phyloP scores from a whole-genome alignment of 805 yeast species.

The Schwanniomyces pseudopolymorphus region DNA sequence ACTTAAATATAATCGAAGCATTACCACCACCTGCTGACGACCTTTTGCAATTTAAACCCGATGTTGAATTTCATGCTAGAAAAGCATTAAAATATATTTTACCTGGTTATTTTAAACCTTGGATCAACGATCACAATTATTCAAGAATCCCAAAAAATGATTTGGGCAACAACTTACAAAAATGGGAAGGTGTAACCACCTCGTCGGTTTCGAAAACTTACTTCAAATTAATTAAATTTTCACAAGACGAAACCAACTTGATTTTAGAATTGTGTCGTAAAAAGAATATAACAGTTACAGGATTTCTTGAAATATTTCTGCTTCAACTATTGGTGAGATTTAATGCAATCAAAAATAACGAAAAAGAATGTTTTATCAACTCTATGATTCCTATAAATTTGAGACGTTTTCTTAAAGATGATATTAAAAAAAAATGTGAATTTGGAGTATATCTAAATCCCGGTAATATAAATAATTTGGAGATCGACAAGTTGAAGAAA shows the following conservation, averaged over 20 bases:
- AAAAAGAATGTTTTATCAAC: neutral
- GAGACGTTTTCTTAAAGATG: neutral
- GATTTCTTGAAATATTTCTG: neutral
- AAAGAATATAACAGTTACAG: neutral
- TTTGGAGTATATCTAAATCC: neutral
- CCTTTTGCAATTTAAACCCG: neutral
- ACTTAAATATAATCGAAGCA: neutral
- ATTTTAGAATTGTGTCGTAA: neutral
- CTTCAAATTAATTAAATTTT: neutral
- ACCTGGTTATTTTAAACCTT: too few relatives aligned
- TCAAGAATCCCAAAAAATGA: neutral
- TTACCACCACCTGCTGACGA: neutral
- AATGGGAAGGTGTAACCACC: too few relatives aligned
- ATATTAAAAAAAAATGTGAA: neutral
- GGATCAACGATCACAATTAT: neutral
- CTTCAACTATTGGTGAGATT: neutral
- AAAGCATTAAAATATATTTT: too few relatives aligned
- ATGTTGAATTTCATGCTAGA: neutral
- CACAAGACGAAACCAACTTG: neutral
- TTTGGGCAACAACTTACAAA: neutral
- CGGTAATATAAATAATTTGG: neutral
- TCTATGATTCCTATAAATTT: neutral
- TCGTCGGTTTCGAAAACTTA: neutral
- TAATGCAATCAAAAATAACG: neutral
- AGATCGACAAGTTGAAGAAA: too few relatives aligned